These are phyloP conservation scores for Geotrichum klebahnii DNA, from an alignment of 1,139 yeast species.

Conservation along the genomic window DNA sequence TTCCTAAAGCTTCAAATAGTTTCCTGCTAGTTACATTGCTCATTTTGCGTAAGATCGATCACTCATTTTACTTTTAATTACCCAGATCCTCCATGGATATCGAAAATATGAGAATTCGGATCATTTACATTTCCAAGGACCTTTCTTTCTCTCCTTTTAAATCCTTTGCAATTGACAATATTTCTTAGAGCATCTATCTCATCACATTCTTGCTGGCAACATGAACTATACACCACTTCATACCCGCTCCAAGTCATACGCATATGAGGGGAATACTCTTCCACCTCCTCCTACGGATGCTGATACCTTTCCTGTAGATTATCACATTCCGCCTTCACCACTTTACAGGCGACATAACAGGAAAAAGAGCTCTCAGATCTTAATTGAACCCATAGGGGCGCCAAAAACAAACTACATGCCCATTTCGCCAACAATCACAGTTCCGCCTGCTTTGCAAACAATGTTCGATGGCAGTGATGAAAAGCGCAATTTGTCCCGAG, in stretches of 20 bases:
- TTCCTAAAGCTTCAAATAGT: not conserved
- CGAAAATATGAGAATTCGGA: not conserved
- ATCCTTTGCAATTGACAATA: no score
- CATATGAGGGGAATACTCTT: slow-evolving; percentile 7
- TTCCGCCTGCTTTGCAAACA: slow-evolving; percentile 21
- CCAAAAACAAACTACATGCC: slow-evolving; percentile 22
- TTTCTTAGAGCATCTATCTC: no score
- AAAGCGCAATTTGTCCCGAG: slow-evolving; percentile 4
- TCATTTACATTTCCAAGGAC: not conserved
- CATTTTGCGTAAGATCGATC: not conserved
- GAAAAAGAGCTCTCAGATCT: slow-evolving; percentile 37
- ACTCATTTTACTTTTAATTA: not conserved
- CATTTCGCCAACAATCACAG: slow-evolving; percentile 20
- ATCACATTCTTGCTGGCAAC: no score
- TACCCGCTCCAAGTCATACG: slow-evolving; percentile 17
- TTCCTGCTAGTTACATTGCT: slow-evolving; percentile 1
- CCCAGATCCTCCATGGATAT: not conserved
- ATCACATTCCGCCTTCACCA: slow-evolving; percentile 15
- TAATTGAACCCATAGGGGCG: slow-evolving; percentile 36
- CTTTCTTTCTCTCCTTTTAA: no score
- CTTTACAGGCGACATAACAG: slow-evolving; percentile 36
- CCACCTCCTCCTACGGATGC: slow-evolving; percentile 21
- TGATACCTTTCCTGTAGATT: slow-evolving; percentile 17
- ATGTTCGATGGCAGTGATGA: slow-evolving; percentile 14
- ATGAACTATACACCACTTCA: slow-evolving; percentile 20